Percentiles rank a stretch among this genome's conserved stretches.
phyloP scores from a whole-genome alignment of 2,329 filamentous ascomycete species.

The Ilyonectria robusta region DNA sequence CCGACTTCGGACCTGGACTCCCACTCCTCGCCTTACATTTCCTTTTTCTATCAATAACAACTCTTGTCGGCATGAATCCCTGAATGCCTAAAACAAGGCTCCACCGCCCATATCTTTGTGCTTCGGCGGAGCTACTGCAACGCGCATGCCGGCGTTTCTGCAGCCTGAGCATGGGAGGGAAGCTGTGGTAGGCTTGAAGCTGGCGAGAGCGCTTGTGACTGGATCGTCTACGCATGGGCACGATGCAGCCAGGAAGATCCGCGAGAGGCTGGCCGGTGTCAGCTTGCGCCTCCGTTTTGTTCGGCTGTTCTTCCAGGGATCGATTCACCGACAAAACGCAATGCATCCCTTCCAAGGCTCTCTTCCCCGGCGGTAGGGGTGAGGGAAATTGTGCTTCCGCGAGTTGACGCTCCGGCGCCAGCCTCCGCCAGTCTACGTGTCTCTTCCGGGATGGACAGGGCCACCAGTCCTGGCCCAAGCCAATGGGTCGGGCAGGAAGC shows the following conservation, averaged over 20 bases:
- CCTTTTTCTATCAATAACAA: slow-evolving; percentile 14
- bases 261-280: slow-evolving; percentile 29
- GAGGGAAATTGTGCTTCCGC: slow-evolving; percentile 29
- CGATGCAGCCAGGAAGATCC: slow-evolving; percentile 29
- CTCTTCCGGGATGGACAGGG: slow-evolving; percentile 10
- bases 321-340: slow-evolving; percentile 37
- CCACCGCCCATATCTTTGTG: not conserved
- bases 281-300: slow-evolving; percentile 28
- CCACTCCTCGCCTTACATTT: slow-evolving; percentile 24
- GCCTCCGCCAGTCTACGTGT: slow-evolving; percentile 16
- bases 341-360: slow-evolving; percentile 10
- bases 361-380: slow-evolving; percentile 26
- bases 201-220: slow-evolving; percentile 12
- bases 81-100: slow-evolving; percentile 11
- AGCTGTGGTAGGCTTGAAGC: slow-evolving; percentile 7
- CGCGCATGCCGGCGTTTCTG: slow-evolving; percentile 4
- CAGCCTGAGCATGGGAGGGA: slow-evolving; percentile 2
- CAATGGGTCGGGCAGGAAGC: slow-evolving; percentile 34
- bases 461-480: slow-evolving; percentile 36
- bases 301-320: slow-evolving; percentile 30
- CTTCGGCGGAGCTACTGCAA: slow-evolving; percentile 22
- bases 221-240: slow-evolving; percentile 9
- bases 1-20: slow-evolving; percentile 41
- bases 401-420: not conserved
- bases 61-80: slow-evolving; percentile 16